These are phyloP conservation scores for Saccharomycodes ludwigii DNA, from an alignment of 805 yeast species.

Conservation along the genomic window DNA sequence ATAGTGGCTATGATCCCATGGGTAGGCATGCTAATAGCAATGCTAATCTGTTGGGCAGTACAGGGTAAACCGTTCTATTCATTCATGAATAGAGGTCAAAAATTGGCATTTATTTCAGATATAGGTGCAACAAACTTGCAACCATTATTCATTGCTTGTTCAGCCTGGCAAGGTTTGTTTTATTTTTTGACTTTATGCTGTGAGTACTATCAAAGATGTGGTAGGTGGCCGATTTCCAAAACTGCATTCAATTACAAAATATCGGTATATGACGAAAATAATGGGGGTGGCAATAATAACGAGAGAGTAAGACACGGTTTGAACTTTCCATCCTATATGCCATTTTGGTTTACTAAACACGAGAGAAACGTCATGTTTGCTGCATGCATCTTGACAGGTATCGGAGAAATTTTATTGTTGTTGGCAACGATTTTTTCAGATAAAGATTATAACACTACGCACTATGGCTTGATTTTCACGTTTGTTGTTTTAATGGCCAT, in stretches of 20 bases:
- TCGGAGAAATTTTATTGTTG: conserved; percentile 63
- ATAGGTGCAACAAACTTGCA: conserved; percentile 80
- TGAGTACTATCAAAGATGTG: conserved; percentile 51
- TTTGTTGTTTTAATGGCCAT: conserved; percentile 60
- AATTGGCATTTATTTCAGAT: conserved; percentile 65
- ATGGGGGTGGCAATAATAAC: too few species aligned
- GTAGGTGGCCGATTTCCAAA: conserved; percentile 30
- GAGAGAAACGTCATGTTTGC: conserved; percentile 30
- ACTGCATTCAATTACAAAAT: conserved; percentile 6
- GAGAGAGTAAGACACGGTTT: too few species aligned
- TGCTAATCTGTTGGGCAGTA: conserved; percentile 65
- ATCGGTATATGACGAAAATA: too few species aligned
- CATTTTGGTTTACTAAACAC: conserved; percentile 27
- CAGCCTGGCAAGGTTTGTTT: conserved; percentile 67
- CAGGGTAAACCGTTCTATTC: conserved; percentile 70
- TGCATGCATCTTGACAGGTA: conserved; percentile 30
- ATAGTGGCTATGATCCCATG: conserved; percentile 55
- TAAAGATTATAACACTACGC: conserved; percentile 39
- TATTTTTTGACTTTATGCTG: conserved; percentile 49
- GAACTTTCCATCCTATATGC: conserved; percentile 18
- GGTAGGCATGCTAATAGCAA: conserved; percentile 85
- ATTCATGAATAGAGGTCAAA: conserved; percentile 35
- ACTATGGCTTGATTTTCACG: conserved; percentile 54
- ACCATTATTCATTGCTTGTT: conserved; percentile 71
- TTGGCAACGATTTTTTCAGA: conserved; percentile 68